A percentile compares a stretch with the other conserved stretches of the same genome.
phyloP scores from a whole-genome alignment of 2,329 filamentous ascomycete genomes.

The Xylariaceae sp. region DNA sequence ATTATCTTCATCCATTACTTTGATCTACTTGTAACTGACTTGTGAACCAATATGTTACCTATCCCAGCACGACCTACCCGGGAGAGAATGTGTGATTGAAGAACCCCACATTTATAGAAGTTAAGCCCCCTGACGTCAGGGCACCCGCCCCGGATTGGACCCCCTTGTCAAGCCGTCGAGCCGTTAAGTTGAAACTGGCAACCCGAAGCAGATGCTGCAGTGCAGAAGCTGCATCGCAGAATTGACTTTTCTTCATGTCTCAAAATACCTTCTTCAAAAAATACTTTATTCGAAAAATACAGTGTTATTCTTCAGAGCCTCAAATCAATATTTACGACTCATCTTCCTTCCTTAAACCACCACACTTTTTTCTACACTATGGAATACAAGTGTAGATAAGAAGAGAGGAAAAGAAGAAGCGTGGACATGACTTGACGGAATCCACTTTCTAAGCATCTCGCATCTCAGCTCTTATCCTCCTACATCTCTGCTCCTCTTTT shows the following conservation, averaged over 20 bases:
- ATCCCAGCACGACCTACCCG: background rate
- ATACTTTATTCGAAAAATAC: background rate
- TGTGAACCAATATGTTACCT: background rate
- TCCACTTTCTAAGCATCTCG: background rate
- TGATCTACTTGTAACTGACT: background rate
- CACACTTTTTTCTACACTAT: background rate
- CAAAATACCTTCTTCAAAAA: background rate
- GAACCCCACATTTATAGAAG: background rate
- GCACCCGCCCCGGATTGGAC: background rate
- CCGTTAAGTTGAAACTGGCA: background rate
- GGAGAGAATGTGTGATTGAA: background rate
- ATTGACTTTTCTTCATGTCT: background rate
- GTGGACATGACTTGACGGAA: slow-evolving; percentile 1
- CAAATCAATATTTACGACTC: too few relatives aligned
- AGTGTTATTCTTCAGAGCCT: too few relatives aligned
- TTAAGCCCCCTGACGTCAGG: background rate
- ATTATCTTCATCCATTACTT: too few relatives aligned
- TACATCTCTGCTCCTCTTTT: background rate
- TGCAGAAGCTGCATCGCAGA: background rate
- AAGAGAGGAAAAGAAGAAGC: background rate
- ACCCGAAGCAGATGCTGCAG: background rate
- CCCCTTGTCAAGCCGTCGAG: background rate
- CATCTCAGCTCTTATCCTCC: background rate
- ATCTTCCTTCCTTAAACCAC: background rate
- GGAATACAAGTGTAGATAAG: background rate